phyloP scores from a whole-genome alignment of 768 basidiomycete genomes.

The Kondoa malvinella region DNA sequence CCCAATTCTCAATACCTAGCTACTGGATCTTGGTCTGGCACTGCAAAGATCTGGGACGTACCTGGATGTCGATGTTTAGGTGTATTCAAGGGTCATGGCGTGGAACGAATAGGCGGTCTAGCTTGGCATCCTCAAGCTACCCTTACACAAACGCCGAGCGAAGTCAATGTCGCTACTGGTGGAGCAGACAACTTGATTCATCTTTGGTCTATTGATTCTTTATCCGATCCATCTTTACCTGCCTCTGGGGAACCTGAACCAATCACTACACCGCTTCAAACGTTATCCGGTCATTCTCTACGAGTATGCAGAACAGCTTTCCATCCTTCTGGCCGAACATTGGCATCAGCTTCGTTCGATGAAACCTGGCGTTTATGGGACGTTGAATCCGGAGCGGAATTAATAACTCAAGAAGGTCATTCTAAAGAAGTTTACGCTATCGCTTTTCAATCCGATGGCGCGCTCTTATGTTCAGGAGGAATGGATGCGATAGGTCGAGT shows the following conservation, averaged over 20 bases:
- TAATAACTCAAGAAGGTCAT: constrained; percentile 81
- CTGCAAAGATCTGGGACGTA: constrained; percentile 86
- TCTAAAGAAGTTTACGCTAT: constrained; percentile 90
- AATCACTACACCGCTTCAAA: constrained; percentile 41
- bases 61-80: constrained; percentile 68
- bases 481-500: constrained; percentile 91
- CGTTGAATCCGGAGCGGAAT: constrained; percentile 56
- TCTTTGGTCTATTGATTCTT: constrained; percentile 60
- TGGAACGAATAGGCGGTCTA: constrained; percentile 80
- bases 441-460: constrained; percentile 91
- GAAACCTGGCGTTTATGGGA: constrained; percentile 98
- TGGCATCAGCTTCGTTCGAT: constrained; percentile 90
- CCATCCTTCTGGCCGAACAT: constrained; percentile 84
- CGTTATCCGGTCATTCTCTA: constrained; percentile 70
- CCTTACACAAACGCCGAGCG: constrained; percentile 44
- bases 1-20: constrained; percentile 76
- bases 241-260: constrained; percentile 47
- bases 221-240: constrained; percentile 5
- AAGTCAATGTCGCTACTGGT: constrained; percentile 73
- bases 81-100: constrained; percentile 65
- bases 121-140: constrained; percentile 97
- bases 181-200: constrained; percentile 72
- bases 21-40: constrained; percentile 91
- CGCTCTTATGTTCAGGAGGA: constrained; percentile 80
- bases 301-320: constrained; percentile 88